Percentiles rank a stretch among this genome's conserved stretches.
These are phyloP conservation scores for Coemansia sp. DNA, from an alignment of 192 early-diverging fungal genomes.

Conservation along the genomic window DNA sequence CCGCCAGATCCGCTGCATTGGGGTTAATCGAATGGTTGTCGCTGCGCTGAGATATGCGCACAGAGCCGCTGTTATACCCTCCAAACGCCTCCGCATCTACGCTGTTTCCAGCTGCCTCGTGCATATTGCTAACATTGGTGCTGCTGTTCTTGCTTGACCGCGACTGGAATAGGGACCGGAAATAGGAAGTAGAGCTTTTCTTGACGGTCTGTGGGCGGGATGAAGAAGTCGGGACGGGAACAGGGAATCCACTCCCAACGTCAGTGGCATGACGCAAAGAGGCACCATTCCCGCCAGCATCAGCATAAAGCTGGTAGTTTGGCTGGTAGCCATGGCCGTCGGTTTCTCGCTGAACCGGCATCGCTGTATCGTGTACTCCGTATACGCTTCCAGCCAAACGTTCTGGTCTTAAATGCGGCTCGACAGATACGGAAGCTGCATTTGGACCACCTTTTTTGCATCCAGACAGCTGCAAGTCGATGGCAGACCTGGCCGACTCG, in stretches of 20 bases:
- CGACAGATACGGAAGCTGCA: background rate
- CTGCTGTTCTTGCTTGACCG: constrained; percentile 34
- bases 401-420: background rate
- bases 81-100: constrained; percentile 18
- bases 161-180: constrained; percentile 47
- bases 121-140: constrained; percentile 4
- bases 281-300: background rate
- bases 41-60: constrained; percentile 33
- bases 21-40: background rate
- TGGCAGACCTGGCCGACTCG: constrained; percentile 35
- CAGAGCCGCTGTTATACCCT: constrained; percentile 15
- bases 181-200: constrained; percentile 52
- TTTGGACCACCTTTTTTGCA: background rate
- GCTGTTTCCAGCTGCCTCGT: background rate
- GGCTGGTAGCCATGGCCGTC: background rate
- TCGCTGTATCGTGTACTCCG: background rate
- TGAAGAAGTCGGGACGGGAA: background rate
- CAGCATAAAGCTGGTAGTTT: constrained; percentile 4
- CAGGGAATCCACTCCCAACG: background rate
- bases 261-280: background rate
- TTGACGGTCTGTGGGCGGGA: constrained; percentile 32
- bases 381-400: background rate
- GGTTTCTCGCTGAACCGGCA: background rate
- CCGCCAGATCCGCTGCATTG: constrained; percentile 1
- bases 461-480: constrained; percentile 29